Base-by-base conservation (phyloP, 1,284 basidiomycete species). In the Leccinum glutinopallens region DNA sequence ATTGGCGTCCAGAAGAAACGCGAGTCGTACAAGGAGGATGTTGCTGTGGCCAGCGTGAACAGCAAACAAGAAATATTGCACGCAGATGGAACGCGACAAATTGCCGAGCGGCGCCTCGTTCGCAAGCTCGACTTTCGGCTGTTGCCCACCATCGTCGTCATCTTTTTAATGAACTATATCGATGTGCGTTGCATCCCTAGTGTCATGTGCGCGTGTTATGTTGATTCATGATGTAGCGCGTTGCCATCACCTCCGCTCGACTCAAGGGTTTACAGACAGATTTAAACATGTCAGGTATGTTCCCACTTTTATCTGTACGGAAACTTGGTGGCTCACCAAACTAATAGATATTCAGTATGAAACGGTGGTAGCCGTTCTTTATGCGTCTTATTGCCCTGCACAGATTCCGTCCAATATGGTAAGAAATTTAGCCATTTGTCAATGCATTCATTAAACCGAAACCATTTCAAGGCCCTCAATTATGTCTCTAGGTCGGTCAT, bases 131-230 rank as follows among this genome's bases (percentile, higher is more conserved):
- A 89, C 66, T 77, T 76, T 65, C 79, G 88, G 35, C 75, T 90
- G 0, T 70, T 90, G 59, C 87, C 88, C 0, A 86, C 84, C 1
- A 83, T 90, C 63, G 80, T 87, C 57, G 59, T 87, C 41, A 86
- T 89, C 58, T 88, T 80, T 70, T 81, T 90, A 62, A 84, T 89
- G 85, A 90, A 90, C 69, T 89, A 87, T 70, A 87, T 89, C 61
- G 87, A 89, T 72, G 88, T 89, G 63, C 66, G 82, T 77, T 13
- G 60, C 17, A 32, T 54, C 17, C 19, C 41, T 51, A 37, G 8
- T 46, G 33, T 25, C 9, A 29, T 2, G 10, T 39, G 32, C 12
- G 13, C 7, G 17, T 4, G 29, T n/a, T 35, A 4, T 58, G 53
- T 60, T 61, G 54, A 61, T 33, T 6, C 19, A 4, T 49, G 2